Conservation (phyloP, 2,329 filamentous ascomycete genomes). For the Fusarium sambucinum region DNA sequence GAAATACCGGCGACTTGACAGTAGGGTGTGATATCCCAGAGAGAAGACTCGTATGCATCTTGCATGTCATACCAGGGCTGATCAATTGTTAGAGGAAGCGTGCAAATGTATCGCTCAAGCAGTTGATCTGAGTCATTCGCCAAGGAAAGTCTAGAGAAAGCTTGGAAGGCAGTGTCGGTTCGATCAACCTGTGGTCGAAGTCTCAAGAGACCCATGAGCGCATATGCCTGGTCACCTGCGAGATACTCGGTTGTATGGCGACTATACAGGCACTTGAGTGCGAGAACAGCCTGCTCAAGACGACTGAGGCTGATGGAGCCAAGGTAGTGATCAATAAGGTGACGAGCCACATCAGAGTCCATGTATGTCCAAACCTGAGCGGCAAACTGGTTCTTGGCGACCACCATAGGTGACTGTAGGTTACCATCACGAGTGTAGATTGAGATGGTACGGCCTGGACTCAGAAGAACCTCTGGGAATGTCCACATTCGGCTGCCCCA, state of each 20-base stretch:
- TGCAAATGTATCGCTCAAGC: conserved; percentile 52
- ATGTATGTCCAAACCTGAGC: conserved; percentile 48
- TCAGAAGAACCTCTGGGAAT: conserved; percentile 47
- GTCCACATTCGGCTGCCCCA: conserved; percentile 50
- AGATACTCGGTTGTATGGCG: conserved; percentile 43
- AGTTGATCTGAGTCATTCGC: conserved; percentile 53
- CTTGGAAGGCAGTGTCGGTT: conserved; percentile 53
- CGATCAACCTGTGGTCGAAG: conserved; percentile 50
- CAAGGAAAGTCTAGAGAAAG: conserved; percentile 53
- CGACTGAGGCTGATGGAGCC: conserved; percentile 50
- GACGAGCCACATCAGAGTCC: conserved; percentile 47
- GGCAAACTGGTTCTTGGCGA: conserved; percentile 53
- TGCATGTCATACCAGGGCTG: conserved; percentile 51
- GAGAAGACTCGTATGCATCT: conserved; percentile 49
- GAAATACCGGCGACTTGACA: conserved; percentile 52
- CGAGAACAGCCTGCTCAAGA: conserved; percentile 50
- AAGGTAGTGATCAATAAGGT: conserved; percentile 53
- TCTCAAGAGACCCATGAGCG: conserved; percentile 54
- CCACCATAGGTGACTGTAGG: conserved; percentile 29
- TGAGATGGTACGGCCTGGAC: conserved; percentile 41
- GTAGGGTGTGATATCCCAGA: conserved; percentile 53
- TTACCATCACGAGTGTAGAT: conserved; percentile 46
- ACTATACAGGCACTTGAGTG: conserved; percentile 50
- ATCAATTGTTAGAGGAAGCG: conserved; percentile 38
- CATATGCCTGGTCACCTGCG: conserved; percentile 53